These are phyloP conservation scores for Otatea glauca DNA, from an alignment of 176 grass and related monocot genomes.

Conservation along the genomic window DNA sequence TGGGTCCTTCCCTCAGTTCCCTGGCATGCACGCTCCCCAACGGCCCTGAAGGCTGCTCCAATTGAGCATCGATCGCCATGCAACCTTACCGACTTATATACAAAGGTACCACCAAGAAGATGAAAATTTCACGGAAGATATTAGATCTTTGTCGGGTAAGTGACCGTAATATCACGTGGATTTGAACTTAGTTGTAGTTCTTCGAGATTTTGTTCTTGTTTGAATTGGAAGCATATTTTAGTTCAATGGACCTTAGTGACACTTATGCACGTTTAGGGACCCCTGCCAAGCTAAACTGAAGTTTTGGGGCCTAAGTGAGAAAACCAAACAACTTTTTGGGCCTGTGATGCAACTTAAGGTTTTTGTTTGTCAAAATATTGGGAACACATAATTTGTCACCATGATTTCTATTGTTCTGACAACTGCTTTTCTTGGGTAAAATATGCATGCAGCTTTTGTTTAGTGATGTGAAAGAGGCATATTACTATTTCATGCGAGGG, in stretches of 20 bases:
- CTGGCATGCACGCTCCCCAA: conserved; percentile 45
- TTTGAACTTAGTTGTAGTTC: conserved; percentile 18
- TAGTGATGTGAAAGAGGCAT: conserved; percentile 26
- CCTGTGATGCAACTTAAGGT: background rate
- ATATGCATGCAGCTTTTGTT: background rate
- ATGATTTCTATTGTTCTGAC: background rate
- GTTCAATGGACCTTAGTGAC: background rate
- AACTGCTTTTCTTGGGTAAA: conserved; percentile 17
- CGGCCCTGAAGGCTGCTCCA: conserved; percentile 54
- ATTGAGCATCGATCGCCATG: conserved; percentile 71
- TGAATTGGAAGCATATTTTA: conserved; percentile 19
- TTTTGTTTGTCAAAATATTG: conserved; percentile 1
- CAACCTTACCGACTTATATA: conserved; percentile 83
- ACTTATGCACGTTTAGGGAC: background rate
- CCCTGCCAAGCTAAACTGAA: background rate
- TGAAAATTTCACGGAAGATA: conserved; percentile 92
- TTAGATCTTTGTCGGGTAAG: conserved; percentile 69
- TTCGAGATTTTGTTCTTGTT: background rate
- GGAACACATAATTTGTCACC: background rate
- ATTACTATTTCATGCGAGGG: conserved; percentile 20
- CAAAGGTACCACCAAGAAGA: conserved; percentile 79
- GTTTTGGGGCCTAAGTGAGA: background rate
- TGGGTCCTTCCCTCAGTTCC: conserved; percentile 37
- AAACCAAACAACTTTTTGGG: background rate
- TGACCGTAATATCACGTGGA: background rate